Conservation (phyloP, 176 grass and related monocot species). For the Miscanthus lutarioriparius region DNA sequence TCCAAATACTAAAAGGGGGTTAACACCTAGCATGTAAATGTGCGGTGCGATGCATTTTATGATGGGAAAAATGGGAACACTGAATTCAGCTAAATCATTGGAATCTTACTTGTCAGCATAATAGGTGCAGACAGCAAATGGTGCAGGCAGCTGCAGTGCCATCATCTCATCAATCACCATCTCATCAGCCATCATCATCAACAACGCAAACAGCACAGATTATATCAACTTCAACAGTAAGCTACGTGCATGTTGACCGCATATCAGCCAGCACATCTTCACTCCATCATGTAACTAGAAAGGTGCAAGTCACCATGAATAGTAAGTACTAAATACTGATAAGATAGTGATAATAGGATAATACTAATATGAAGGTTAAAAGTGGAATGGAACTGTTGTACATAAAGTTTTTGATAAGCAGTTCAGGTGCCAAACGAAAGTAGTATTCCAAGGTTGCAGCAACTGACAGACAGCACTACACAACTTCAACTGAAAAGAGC, state of each 20-base stretch:
- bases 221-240: constrained; percentile 63
- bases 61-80: neutral
- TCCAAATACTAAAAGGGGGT: neutral
- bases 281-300: constrained; percentile 73
- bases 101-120: constrained; percentile 59
- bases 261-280: constrained; percentile 60
- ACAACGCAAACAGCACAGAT: constrained; percentile 54
- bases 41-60: neutral
- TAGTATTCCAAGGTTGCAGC: constrained; percentile 28
- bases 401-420: constrained; percentile 45
- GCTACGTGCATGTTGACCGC: constrained; percentile 46
- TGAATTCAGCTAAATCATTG: constrained; percentile 31
- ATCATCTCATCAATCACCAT: constrained; percentile 28
- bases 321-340: constrained; percentile 39
- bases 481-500: neutral
- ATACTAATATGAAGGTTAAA: constrained; percentile 34
- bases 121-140: constrained; percentile 44
- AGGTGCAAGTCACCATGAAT: constrained; percentile 51
- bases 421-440: constrained; percentile 31
- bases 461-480: constrained; percentile 16
- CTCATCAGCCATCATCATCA: constrained; percentile 50
- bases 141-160: constrained; percentile 8
- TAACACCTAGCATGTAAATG: constrained; percentile 4
- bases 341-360: constrained; percentile 25
- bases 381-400: constrained; percentile 29